Conservation (phyloP, 2,329 filamentous ascomycete species). For the Fusarium nematophilum region DNA sequence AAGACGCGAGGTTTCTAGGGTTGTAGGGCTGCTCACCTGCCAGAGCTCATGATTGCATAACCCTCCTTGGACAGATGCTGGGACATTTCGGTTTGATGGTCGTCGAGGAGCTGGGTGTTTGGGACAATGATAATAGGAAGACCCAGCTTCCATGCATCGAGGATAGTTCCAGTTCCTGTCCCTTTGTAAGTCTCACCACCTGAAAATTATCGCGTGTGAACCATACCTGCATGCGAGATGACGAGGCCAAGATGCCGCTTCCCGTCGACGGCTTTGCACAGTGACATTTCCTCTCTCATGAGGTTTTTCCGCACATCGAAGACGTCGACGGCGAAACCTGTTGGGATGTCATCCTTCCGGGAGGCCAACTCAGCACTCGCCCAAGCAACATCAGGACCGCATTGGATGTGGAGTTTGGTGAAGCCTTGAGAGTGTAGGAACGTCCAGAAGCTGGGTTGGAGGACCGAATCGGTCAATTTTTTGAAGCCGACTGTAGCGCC, state of each 20-base stretch:
- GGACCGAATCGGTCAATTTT: constrained; percentile 73
- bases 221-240: constrained; percentile 87
- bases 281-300: constrained; percentile 62
- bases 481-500: constrained; percentile 91
- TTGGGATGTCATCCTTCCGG: constrained; percentile 40
- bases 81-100: constrained; percentile 92
- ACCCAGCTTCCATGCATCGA: constrained; percentile 80
- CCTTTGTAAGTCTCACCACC: constrained; percentile 16
- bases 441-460: constrained; percentile 71
- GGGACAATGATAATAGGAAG: constrained; percentile 89
- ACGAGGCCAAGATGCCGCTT: constrained; percentile 74
- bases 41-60: constrained; percentile 78
- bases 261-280: constrained; percentile 60
- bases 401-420: constrained; percentile 81
- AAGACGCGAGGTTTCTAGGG: background rate
- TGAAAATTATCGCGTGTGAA: background rate
- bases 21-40: constrained; percentile 63
- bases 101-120: constrained; percentile 83
- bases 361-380: constrained; percentile 40
- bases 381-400: constrained; percentile 72
- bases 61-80: constrained; percentile 77
- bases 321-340: constrained; percentile 41
- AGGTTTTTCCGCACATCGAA: constrained; percentile 51
- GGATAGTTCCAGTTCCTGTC: constrained; percentile 86
- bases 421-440: constrained; percentile 70